Evolutionary conservation across 2,329 filamentous ascomycete genomes (phyloP).

Genomic region (Aspergillus floridensis): DNA sequence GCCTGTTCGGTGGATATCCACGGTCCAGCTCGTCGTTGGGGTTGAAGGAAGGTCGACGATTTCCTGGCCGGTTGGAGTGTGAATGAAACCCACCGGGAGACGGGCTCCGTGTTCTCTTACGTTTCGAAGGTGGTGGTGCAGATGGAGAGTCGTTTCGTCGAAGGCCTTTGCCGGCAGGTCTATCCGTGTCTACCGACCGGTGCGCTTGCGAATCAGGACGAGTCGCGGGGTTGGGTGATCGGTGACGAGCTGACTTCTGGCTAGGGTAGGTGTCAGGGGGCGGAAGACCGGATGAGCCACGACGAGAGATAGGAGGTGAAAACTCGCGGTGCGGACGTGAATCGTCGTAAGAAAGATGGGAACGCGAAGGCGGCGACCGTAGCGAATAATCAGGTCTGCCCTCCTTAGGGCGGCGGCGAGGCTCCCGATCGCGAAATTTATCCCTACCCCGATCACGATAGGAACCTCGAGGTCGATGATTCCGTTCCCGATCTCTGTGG

Average conservation of each 20-base stretch:
- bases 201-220: slow-evolving; percentile 21
- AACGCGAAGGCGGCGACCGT: slow-evolving; percentile 39
- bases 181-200: slow-evolving; percentile 17
- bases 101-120: slow-evolving; percentile 42
- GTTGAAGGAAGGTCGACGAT: slow-evolving; percentile 26
- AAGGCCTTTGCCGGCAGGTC: slow-evolving; percentile 23
- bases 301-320: slow-evolving; percentile 25
- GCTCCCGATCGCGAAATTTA: slow-evolving; percentile 41
- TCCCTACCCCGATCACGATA: slow-evolving; percentile 38
- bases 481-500: slow-evolving; percentile 32
- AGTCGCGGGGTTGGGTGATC: slow-evolving; percentile 23
- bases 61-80: slow-evolving; percentile 22
- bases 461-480: slow-evolving; percentile 43
- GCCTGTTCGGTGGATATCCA: slow-evolving; percentile 35
- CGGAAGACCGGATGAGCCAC: slow-evolving; percentile 27
- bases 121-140: slow-evolving; percentile 34
- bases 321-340: slow-evolving; percentile 30
- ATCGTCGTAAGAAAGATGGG: slow-evolving; percentile 31
- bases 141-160: slow-evolving; percentile 33
- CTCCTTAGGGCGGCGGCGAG: slow-evolving; percentile 32
- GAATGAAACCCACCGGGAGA: slow-evolving; percentile 34
- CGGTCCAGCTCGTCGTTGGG: slow-evolving; percentile 39
- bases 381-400: slow-evolving; percentile 42
- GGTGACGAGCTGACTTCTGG: slow-evolving; percentile 23
- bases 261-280: slow-evolving; percentile 19